A percentile compares a stretch with the other conserved stretches of the same genome.
Conservation (phyloP, 768 basidiomycete species). For the Suillus sp. region DNA sequence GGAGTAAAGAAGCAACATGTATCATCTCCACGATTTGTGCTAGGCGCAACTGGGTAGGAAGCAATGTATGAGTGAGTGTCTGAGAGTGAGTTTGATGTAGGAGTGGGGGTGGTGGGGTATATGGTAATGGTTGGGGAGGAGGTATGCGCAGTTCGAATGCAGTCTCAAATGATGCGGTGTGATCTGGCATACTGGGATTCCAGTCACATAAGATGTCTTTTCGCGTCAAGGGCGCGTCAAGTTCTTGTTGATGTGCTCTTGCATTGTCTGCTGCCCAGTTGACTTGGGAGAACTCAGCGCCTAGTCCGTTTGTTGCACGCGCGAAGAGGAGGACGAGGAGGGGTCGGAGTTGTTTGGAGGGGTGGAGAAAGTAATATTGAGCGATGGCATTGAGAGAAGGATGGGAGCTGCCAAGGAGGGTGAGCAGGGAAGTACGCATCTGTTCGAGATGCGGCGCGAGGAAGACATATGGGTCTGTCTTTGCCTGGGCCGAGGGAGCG, state of each 20-base stretch:
- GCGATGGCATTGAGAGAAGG: constrained; percentile 87
- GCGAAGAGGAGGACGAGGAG: constrained; percentile 87
- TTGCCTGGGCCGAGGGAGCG: constrained; percentile 17
- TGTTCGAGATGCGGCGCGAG: constrained; percentile 72
- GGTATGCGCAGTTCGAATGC: constrained; percentile 53
- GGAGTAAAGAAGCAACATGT: constrained; percentile 90
- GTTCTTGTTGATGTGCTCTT: constrained; percentile 54
- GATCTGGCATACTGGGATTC: constrained; percentile 85
- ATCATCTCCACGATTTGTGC: constrained; percentile 99
- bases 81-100: constrained; percentile 33
- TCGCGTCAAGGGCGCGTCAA: constrained; percentile 79
- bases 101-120: constrained; percentile 20
- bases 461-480: constrained; percentile 65
- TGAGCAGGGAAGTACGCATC: constrained; percentile 71
- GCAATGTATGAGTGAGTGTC: constrained; percentile 38
- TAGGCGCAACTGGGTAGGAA: constrained; percentile 89
- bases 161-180: constrained; percentile 65
- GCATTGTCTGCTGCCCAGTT: constrained; percentile 62
- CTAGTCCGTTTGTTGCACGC: constrained; percentile 91
- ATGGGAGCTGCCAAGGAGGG: constrained; percentile 85
- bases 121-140: constrained; percentile 18
- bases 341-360: constrained; percentile 90
- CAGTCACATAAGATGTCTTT: constrained; percentile 88
- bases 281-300: constrained; percentile 61
- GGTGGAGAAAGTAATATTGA: constrained; percentile 87